Evolutionary conservation across 116 monocot species (phyloP).

Genomic region (Papilionanthe hybrid): DNA sequence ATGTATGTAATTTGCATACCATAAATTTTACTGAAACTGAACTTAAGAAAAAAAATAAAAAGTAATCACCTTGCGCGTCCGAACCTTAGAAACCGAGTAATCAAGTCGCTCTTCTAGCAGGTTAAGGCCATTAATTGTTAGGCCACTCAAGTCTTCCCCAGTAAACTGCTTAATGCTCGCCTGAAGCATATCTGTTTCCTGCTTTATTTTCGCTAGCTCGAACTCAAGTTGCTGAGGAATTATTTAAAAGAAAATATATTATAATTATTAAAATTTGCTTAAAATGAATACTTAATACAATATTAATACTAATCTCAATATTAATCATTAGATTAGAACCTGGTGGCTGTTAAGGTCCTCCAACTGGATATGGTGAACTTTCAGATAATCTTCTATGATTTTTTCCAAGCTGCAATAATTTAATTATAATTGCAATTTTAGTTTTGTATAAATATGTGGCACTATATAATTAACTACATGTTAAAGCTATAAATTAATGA

Average conservation of each 20-base stretch:
- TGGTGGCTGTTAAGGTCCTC: constrained; percentile 18
- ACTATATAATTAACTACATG: too few relatives aligned
- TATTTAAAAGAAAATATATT: not conserved
- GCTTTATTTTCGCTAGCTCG: constrained; percentile 40
- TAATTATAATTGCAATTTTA: not conserved
- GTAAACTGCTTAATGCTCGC: constrained; percentile 26
- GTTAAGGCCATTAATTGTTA: constrained; percentile 30
- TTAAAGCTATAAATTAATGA: too few relatives aligned
- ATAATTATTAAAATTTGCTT: not conserved
- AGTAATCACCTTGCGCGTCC: constrained; percentile 31
- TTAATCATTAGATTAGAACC: constrained; percentile 10
- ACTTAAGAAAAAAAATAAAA: not conserved
- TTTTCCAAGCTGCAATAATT: constrained; percentile 26
- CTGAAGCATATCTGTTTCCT: constrained; percentile 39
- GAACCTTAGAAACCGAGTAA: constrained; percentile 34
- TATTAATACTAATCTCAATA: too few relatives aligned
- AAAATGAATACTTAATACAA: not conserved
- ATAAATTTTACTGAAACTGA: too few relatives aligned
- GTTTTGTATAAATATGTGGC: too few relatives aligned
- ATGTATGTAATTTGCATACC: too few relatives aligned
- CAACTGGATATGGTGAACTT: constrained; percentile 19
- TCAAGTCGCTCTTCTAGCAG: constrained; percentile 43
- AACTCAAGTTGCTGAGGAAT: constrained; percentile 22
- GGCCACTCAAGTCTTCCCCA: constrained; percentile 33
- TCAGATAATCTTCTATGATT: constrained; percentile 39